Evolutionary conservation across 768 basidiomycete genomes (phyloP).

Genomic region (Hemileccinum rubropunctum): DNA sequence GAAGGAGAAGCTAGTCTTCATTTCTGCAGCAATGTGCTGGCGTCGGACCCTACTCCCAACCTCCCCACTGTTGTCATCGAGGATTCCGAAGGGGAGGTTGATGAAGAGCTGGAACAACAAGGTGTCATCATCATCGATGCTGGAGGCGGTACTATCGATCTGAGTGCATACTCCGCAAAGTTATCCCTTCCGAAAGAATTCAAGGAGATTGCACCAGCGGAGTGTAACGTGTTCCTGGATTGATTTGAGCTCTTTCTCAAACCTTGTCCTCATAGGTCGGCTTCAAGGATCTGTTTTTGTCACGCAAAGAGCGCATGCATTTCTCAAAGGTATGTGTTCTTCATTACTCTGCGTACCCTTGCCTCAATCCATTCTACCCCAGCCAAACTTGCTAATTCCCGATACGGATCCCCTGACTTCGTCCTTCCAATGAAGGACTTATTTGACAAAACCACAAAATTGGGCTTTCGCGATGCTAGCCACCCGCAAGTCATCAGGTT

Average conservation of each 20-base stretch:
- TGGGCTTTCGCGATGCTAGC: slow-evolving; percentile 35
- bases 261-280: no score
- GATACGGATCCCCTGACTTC: slow-evolving; percentile 26
- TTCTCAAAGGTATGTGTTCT: slow-evolving; percentile 23
- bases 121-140: slow-evolving; percentile 34
- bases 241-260: background rate
- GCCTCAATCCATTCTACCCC: background rate
- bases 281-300: slow-evolving; percentile 23
- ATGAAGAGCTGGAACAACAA: slow-evolving; percentile 25
- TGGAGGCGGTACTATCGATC: slow-evolving; percentile 30
- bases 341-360: background rate
- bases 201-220: slow-evolving; percentile 17
- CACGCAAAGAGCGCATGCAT: slow-evolving; percentile 7
- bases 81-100: background rate
- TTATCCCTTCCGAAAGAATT: slow-evolving; percentile 8
- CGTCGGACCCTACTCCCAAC: slow-evolving; percentile 25
- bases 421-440: slow-evolving; percentile 6
- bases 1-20: slow-evolving; percentile 4
- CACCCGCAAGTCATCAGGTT: slow-evolving; percentile 34
- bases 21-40: slow-evolving; percentile 42
- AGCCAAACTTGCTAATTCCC: slow-evolving; percentile 30
- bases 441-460: slow-evolving; percentile 8
- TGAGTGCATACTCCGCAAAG: slow-evolving; percentile 35
- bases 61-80: background rate
- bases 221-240: slow-evolving; percentile 14